Conservation (phyloP, 495 filamentous ascomycete genomes). For the Aspergillus taichungensis region DNA sequence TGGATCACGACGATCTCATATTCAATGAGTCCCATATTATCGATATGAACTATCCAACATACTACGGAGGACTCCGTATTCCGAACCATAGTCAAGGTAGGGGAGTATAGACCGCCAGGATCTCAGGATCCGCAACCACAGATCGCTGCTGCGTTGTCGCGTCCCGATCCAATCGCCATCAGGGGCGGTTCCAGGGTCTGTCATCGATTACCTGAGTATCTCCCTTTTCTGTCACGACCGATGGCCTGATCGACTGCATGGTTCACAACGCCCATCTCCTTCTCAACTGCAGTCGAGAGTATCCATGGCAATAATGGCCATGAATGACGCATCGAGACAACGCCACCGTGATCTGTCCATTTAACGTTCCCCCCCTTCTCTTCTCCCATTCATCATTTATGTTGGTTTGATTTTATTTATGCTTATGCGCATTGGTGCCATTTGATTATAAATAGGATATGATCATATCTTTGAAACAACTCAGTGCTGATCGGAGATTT, state of each 20-base stretch:
- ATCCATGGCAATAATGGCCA: background rate
- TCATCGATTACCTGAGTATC: background rate
- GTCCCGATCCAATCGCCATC: constrained; percentile 15
- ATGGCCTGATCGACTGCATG: constrained; percentile 13
- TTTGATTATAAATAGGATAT: too few species aligned
- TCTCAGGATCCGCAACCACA: constrained; percentile 17
- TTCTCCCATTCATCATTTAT: background rate
- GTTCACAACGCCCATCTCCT: background rate
- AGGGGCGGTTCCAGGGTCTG: constrained; percentile 1
- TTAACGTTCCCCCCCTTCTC: too few species aligned
- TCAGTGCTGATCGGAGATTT: background rate
- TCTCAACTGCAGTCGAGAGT: constrained; percentile 2
- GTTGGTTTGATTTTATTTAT: background rate
- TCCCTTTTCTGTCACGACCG: background rate
- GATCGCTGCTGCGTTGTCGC: constrained; percentile 19
- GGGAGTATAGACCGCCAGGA: constrained; percentile 3
- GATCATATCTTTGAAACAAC: too few species aligned
- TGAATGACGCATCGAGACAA: background rate
- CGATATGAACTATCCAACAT: background rate
- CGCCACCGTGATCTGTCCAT: too few species aligned
- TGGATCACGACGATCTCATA: too few species aligned
- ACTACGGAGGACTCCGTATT: background rate
- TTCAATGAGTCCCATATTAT: background rate
- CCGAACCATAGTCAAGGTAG: background rate
- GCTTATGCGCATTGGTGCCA: too few species aligned